Percentiles rank a stretch among this genome's conserved stretches.
phyloP scores from a whole-genome alignment of 768 basidiomycete species.

The Pisolithus microcarpus region DNA sequence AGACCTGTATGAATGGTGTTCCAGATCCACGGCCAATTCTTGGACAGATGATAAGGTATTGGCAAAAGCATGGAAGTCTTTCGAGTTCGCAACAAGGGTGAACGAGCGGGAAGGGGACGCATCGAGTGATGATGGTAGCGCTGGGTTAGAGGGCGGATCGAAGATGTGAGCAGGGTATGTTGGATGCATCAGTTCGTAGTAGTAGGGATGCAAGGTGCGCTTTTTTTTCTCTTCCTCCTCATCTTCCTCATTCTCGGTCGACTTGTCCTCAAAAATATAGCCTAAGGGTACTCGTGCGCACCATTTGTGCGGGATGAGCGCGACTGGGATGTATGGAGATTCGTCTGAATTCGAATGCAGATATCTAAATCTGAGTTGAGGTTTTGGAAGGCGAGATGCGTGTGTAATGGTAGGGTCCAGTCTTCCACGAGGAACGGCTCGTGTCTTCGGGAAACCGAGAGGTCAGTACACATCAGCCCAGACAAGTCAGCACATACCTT shows the following conservation, averaged over 20 bases:
- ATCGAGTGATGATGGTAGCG: conserved; percentile 52
- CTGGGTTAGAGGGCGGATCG: conserved; percentile 39
- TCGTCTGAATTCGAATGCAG: conserved; percentile 50
- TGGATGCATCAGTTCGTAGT: conserved; percentile 73
- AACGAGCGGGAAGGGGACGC: conserved; percentile 33
- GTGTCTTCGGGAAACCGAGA: conserved; percentile 23
- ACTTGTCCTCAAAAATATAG: conserved; percentile 37
- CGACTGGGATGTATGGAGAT: conserved; percentile 56
- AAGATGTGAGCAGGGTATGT: conserved; percentile 68
- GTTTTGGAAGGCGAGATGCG: conserved; percentile 70
- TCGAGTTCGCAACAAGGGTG: conserved; percentile 58
- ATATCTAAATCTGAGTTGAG: conserved; percentile 67
- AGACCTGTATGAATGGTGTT: conserved; percentile 85
- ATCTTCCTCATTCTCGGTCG: conserved; percentile 8
- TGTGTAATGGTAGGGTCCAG: conserved; percentile 63
- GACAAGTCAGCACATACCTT: conserved; percentile 24
- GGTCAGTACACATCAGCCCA: conserved; percentile 4
- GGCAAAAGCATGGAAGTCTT: conserved; percentile 56
- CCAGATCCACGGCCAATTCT: conserved; percentile 91
- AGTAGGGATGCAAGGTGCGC: conserved; percentile 65
- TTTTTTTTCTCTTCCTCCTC: conserved; percentile 16
- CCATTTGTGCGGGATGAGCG: conserved; percentile 60
- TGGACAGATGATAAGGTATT: conserved; percentile 52
- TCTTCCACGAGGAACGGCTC: conserved; percentile 31
- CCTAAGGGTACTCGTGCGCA: conserved; percentile 82